Conservation (phyloP, 2,329 filamentous ascomycete species). For the Hirsutella rhossiliensis region DNA sequence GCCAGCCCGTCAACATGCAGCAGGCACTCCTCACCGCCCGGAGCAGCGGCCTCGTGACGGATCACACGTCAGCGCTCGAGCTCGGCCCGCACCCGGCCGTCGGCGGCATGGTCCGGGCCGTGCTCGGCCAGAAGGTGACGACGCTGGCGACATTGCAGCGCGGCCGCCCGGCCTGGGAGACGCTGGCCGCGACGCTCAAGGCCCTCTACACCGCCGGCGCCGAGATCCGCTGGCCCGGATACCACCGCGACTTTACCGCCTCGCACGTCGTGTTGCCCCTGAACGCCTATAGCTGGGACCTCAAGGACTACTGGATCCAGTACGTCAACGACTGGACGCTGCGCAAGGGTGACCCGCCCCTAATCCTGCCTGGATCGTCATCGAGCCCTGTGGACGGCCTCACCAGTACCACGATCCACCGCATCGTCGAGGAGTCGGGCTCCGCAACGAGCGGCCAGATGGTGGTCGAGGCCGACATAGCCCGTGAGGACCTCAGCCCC, state of each 20-base stretch:
- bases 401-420: not conserved
- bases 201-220: not conserved
- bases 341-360: not conserved
- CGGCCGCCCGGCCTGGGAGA: not conserved
- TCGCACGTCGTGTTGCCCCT: not conserved
- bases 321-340: not conserved
- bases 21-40: not conserved
- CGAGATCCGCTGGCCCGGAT: not conserved
- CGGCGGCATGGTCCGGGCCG: too few relatives aligned
- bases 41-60: not conserved
- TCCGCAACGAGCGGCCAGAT: not conserved
- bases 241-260: not conserved
- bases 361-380: not conserved
- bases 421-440: not conserved
- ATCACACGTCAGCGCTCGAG: not conserved
- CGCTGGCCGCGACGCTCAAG: not conserved
- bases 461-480: not conserved
- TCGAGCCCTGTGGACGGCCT: not conserved
- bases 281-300: not conserved
- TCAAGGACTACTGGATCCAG: not conserved
- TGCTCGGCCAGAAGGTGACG: too few relatives aligned
- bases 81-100: too few relatives aligned
- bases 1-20: not conserved
- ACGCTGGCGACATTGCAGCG: not conserved
- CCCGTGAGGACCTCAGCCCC: not conserved